Percentiles rank a stretch among this genome's conserved stretches.
Evolutionary conservation across 768 basidiomycete genomes (phyloP).

Genomic region (Leccinum rimulosum): DNA sequence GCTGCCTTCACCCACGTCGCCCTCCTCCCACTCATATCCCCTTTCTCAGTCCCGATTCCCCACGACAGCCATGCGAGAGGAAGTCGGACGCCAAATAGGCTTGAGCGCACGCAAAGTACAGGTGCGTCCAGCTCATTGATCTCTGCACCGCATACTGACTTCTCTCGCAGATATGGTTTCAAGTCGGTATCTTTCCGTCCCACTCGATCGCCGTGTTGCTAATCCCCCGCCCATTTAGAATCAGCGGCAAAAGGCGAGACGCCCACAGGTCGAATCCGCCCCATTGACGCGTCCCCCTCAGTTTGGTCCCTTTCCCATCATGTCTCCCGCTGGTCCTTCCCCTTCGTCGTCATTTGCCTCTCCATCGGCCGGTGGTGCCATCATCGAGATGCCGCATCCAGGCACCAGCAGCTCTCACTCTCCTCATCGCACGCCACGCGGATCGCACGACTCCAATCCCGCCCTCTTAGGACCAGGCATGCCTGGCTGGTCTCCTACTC

Average conservation of each 20-base stretch:
- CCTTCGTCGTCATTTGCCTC: conserved; percentile 17
- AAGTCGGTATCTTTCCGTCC: conserved; percentile 42
- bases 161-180: conserved; percentile 77
- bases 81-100: conserved; percentile 85
- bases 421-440: conserved; percentile 12
- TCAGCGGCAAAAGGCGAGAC: conserved; percentile 83
- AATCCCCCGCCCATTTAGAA: conserved; percentile 48
- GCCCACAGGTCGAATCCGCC: conserved; percentile 61
- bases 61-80: conserved; percentile 82
- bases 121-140: conserved; percentile 44
- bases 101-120: conserved; percentile 88
- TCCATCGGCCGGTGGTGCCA: conserved; percentile 1
- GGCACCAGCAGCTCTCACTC: conserved; percentile 15
- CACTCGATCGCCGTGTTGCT: conserved; percentile 5
- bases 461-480: conserved; percentile 56
- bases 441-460: conserved; percentile 36
- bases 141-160: conserved; percentile 10
- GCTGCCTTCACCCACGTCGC: not conserved
- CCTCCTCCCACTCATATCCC: not conserved
- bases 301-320: conserved; percentile 59
- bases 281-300: conserved; percentile 56
- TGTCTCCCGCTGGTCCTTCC: conserved; percentile 34
- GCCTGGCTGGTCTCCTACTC: conserved; percentile 36
- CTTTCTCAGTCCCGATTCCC: conserved; percentile 76
- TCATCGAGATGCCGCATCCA: conserved; percentile 13